Evolutionary conservation across 345 rosid species (phyloP).

Genomic region (Limnanthes douglasii): DNA sequence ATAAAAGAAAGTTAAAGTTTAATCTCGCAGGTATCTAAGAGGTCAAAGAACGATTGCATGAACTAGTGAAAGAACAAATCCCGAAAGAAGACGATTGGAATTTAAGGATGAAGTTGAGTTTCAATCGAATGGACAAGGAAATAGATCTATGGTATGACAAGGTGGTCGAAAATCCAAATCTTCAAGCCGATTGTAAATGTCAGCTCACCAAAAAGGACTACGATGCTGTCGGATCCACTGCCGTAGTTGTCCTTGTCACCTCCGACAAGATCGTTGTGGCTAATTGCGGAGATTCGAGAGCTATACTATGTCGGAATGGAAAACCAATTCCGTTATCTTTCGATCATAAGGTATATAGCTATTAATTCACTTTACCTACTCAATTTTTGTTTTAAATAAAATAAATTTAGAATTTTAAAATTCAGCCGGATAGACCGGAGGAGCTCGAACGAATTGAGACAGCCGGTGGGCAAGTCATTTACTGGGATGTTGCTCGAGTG

Average conservation of each 20-base stretch:
- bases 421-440: conserved; percentile 88
- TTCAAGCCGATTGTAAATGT: too few species aligned
- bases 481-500: conserved; percentile 83
- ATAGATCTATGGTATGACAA: conserved; percentile 15
- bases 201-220: conserved; percentile 55
- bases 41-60: conserved; percentile 47
- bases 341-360: conserved; percentile 61
- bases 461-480: conserved; percentile 80
- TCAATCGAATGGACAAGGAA: conserved; percentile 47
- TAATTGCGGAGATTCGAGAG: conserved; percentile 92
- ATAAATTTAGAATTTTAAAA: too few species aligned
- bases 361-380: not conserved
- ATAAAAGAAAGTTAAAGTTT: not conserved
- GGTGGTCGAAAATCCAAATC: too few species aligned
- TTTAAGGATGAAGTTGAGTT: conserved; percentile 43
- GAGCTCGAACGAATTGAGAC: conserved; percentile 58
- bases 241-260: conserved; percentile 59
- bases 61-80: conserved; percentile 38
- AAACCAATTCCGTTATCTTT: conserved; percentile 54
- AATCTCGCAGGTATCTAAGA: conserved; percentile 32
- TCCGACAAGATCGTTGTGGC: conserved; percentile 57
- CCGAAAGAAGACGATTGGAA: conserved; percentile 30
- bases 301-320: conserved; percentile 68
- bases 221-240: conserved; percentile 87
- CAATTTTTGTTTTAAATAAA: too few species aligned